A percentile compares a stretch with the other conserved stretches of the same genome.
These are phyloP conservation scores for Kodamaea arcana DNA, from an alignment of 1,139 yeast genomes.

Conservation along the genomic window DNA sequence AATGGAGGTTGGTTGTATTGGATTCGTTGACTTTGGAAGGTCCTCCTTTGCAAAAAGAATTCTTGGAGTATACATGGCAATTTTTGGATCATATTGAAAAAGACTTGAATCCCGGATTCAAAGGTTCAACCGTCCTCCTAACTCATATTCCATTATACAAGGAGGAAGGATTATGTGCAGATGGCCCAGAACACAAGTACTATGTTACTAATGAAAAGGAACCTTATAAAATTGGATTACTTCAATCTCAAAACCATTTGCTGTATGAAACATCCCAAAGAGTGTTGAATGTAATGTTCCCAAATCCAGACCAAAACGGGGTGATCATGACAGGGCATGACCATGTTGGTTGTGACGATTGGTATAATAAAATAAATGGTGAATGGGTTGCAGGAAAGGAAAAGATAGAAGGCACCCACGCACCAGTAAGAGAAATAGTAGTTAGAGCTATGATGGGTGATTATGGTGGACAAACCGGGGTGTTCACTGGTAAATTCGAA, in stretches of 20 bases:
- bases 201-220: slow-evolving; percentile 60
- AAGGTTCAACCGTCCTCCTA: slow-evolving; percentile 76
- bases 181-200: slow-evolving; percentile 66
- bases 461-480: slow-evolving; percentile 83
- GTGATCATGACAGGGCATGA: slow-evolving; percentile 91
- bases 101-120: slow-evolving; percentile 43
- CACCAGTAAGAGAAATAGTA: slow-evolving; percentile 67
- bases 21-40: slow-evolving; percentile 86
- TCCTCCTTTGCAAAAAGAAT: slow-evolving; percentile 76
- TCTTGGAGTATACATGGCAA: slow-evolving; percentile 63
- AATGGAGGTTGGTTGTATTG: slow-evolving; percentile 81
- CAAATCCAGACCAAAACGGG: slow-evolving; percentile 60
- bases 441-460: slow-evolving; percentile 97
- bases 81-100: slow-evolving; percentile 58
- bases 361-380: slow-evolving; percentile 46
- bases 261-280: slow-evolving; percentile 60
- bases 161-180: slow-evolving; percentile 73
- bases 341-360: slow-evolving; percentile 85
- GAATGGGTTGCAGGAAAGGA: slow-evolving; percentile 59
- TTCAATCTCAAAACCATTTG: slow-evolving; percentile 87
- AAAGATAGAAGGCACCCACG: slow-evolving; percentile 19
- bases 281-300: slow-evolving; percentile 66
- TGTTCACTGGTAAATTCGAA: slow-evolving; percentile 65
- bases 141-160: slow-evolving; percentile 92
- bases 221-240: slow-evolving; percentile 62